Percentiles rank a stretch among this genome's conserved stretches.
Evolutionary conservation across 2,329 filamentous ascomycete species (phyloP).

Genomic region (Colletotrichum musicola): DNA sequence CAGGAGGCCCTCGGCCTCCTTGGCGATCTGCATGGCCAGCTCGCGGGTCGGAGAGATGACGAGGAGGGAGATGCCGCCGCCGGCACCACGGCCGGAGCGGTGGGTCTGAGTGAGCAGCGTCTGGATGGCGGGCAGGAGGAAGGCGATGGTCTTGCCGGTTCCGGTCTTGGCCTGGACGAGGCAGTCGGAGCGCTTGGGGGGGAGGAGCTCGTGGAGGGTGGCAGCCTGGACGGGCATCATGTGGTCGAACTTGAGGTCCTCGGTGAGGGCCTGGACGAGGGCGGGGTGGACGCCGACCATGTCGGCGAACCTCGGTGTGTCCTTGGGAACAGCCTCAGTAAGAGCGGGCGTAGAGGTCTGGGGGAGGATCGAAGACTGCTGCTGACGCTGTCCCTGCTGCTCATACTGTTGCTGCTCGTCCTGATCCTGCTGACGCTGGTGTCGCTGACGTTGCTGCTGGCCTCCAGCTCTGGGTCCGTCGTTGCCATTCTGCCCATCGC

Average conservation of each 20-base stretch:
- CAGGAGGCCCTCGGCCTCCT: constrained; percentile 78
- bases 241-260: constrained; percentile 63
- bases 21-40: constrained; percentile 76
- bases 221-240: constrained; percentile 70
- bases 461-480: constrained; percentile 7
- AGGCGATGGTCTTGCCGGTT: constrained; percentile 88
- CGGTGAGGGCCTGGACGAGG: constrained; percentile 61
- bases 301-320: constrained; percentile 61
- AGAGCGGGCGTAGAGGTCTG: constrained; percentile 48
- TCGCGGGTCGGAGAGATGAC: constrained; percentile 79
- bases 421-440: neutral
- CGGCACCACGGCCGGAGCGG: constrained; percentile 43
- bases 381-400: constrained; percentile 11
- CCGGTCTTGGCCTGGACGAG: constrained; percentile 89
- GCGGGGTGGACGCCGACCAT: constrained; percentile 58
- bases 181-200: constrained; percentile 61
- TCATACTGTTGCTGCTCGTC: neutral
- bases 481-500: constrained; percentile 4
- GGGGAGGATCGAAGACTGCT: neutral
- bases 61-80: constrained; percentile 67
- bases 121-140: constrained; percentile 86
- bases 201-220: constrained; percentile 61
- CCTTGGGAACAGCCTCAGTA: constrained; percentile 54
- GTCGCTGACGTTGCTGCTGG: constrained; percentile 12
- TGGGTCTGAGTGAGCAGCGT: constrained; percentile 70